phyloP scores from a whole-genome alignment of 2,329 filamentous ascomycete genomes.

The Ophiostoma sp. region DNA sequence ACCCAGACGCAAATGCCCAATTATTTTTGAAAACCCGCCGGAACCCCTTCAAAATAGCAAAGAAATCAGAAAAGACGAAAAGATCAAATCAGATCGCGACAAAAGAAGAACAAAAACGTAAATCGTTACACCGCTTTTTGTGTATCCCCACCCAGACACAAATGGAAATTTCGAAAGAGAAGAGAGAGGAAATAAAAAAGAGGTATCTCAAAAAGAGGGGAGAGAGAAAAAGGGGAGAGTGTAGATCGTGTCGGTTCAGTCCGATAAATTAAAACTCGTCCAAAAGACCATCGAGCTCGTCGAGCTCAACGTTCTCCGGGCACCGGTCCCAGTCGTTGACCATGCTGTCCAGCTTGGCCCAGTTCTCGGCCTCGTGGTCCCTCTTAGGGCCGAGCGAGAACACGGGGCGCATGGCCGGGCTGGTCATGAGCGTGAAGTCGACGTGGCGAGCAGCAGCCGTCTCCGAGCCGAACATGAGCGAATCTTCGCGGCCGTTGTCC shows the following conservation, averaged over 20 bases:
- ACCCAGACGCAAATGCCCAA: conserved; percentile 8
- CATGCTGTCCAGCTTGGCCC: conserved; percentile 47
- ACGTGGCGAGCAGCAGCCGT: conserved; percentile 27
- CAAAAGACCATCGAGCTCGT: conserved; percentile 87
- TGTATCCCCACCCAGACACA: conserved; percentile 12
- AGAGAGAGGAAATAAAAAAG: background rate
- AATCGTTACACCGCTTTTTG: conserved; percentile 20
- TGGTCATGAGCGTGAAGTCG: conserved; percentile 50
- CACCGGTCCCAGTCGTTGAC: conserved; percentile 63
- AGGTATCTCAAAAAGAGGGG: background rate
- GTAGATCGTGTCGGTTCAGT: background rate
- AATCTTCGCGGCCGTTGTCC: conserved; percentile 50
- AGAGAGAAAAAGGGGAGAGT: conserved; percentile 3
- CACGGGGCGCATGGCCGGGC: conserved; percentile 56
- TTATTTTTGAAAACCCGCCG: conserved; percentile 1
- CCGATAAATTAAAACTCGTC: conserved; percentile 61
- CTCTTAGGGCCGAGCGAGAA: conserved; percentile 46
- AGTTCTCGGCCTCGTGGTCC: conserved; percentile 45
- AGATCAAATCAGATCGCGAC: background rate
- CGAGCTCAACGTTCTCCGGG: conserved; percentile 86
- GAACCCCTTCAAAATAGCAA: conserved; percentile 2
- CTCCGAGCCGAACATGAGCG: conserved; percentile 55
- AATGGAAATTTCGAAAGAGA: background rate
- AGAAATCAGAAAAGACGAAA: background rate
- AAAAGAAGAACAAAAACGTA: background rate